Evolutionary conservation across 176 grass and related monocot species (phyloP), one percentile per base, ranked within the genome.

Genomic region (Oryza officinalis): DNA sequence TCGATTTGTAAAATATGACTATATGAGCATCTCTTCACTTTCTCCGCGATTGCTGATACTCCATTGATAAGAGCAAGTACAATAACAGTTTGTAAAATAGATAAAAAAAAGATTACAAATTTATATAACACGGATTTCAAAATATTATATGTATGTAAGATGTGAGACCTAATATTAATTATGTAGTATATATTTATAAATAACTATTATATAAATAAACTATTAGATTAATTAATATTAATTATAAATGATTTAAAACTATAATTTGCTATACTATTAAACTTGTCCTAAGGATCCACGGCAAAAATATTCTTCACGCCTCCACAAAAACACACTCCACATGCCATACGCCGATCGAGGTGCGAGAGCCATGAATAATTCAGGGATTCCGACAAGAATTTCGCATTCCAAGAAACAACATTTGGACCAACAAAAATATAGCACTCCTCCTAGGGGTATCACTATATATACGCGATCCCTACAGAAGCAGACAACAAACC

Each of bases 401-500:
- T 31, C 69, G 4, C 45, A 75, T 86, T 33, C 61, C 69, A 57
- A 71, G n/a, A 74, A 43, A 67, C 41, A 38, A 14, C 66, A 13
- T 72, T 47, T 72, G 52, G 8, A 15, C 35, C 2, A 22, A 23
- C 23, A 1, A 14, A 72, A 60, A 31, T 72, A 63, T 27, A 81
- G 0, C 4, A 4, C 45, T 47, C 13, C 45, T 14, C 45, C 45
- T 47, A 4, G 40, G 40, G 46, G 13, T 57, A 18, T 57, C 52
- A 57, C 52, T 13, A 1, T 3, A 2, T 3, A 20, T 18, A 18
- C 15, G 10, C 8, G 20, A 37, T 38, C 50, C 67, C 8, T 69
- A 38, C 4, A 25, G 20, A 63, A 28, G 33, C 49, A 27, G 13
- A 22, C 5, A 44, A 25, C 65, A 11, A 54, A 15, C 17, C 63